These are phyloP conservation scores for Aphanomyces cochlioides DNA, from an alignment of 352 stramenopile genomes.

Conservation along the genomic window DNA sequence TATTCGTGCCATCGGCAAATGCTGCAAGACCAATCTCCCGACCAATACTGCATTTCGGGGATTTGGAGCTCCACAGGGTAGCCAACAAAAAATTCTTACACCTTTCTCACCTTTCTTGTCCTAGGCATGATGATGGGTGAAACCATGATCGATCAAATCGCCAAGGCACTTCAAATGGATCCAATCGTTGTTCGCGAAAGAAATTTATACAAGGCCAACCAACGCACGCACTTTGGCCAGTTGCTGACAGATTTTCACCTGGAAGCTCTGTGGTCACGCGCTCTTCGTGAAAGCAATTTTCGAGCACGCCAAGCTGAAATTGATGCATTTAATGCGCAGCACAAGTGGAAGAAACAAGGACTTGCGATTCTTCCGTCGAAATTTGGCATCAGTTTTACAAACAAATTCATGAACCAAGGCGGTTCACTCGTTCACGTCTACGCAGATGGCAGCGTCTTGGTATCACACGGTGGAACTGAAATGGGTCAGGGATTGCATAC, in stretches of 20 bases:
- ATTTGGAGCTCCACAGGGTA: constrained; percentile 93
- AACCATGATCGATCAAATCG: constrained; percentile 95
- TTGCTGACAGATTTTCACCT: constrained; percentile 90
- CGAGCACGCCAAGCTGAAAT: constrained; percentile 57
- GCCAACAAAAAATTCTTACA: constrained; percentile 27
- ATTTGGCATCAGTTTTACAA: constrained; percentile 96
- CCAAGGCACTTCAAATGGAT: constrained; percentile 64
- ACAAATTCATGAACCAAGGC: constrained; percentile 97
- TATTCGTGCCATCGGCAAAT: constrained; percentile 78
- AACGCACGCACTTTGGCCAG: constrained; percentile 93
- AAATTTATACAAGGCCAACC: constrained; percentile 90
- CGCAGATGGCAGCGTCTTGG: constrained; percentile 92
- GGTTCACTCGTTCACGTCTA: constrained; percentile 95
- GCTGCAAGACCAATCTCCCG: constrained; percentile 93
- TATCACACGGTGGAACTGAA: constrained; percentile 95
- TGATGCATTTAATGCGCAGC: constrained; percentile 85
- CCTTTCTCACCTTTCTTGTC: neutral
- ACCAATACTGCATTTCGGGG: constrained; percentile 95
- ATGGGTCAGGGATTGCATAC: constrained; percentile 97
- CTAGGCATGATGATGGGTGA: constrained; percentile 79
- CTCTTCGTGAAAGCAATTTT: constrained; percentile 67
- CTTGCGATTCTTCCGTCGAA: constrained; percentile 81
- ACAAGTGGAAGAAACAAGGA: constrained; percentile 91
- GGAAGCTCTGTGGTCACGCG: constrained; percentile 76
- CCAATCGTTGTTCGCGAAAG: constrained; percentile 63